Conservation (phyloP, 768 basidiomycete species). For the Tylopilus subfusipes region DNA sequence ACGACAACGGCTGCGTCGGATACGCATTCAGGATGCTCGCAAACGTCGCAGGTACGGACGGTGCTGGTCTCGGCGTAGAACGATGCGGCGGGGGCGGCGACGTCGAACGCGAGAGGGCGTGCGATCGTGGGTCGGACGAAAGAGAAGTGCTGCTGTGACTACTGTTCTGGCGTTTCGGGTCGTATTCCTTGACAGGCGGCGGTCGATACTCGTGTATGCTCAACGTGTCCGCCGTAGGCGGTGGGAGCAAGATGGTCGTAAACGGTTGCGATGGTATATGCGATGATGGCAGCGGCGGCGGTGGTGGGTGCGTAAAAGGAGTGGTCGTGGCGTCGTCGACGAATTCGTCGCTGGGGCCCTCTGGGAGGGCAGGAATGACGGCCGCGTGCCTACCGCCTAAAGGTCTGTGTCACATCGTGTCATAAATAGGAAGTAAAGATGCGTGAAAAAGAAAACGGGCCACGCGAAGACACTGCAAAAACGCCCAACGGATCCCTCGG, state of each 20-base stretch:
- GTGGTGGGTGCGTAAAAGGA: conserved; percentile 21
- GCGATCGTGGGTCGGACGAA: conserved; percentile 11
- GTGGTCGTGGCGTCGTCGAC: conserved; percentile 20
- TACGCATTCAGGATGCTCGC: conserved; percentile 75
- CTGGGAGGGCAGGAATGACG: conserved; percentile 75
- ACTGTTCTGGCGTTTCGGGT: conserved; percentile 18
- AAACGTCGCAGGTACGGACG: conserved; percentile 49
- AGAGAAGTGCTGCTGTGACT: conserved; percentile 5
- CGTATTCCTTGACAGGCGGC: conserved; percentile 19
- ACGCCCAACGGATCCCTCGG: background rate
- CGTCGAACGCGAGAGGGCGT: conserved; percentile 15
- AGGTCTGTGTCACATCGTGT: conserved; percentile 46
- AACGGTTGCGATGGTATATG: conserved; percentile 25
- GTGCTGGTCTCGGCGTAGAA: too few relatives aligned
- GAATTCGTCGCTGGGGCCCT: conserved; percentile 41
- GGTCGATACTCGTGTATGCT: conserved; percentile 34
- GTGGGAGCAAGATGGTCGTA: conserved; percentile 32
- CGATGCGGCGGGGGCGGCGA: too few relatives aligned
- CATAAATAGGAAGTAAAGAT: conserved; percentile 31
- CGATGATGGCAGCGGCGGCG: conserved; percentile 3
- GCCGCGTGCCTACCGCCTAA: conserved; percentile 80
- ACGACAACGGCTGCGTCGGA: conserved; percentile 33
- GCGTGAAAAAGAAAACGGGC: conserved; percentile 17
- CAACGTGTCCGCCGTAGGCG: conserved; percentile 26
- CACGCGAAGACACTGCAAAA: conserved; percentile 9